phyloP scores from a whole-genome alignment of 225 moss, liverwort and hornwort genomes.

The Antitrichia curtipendula region DNA sequence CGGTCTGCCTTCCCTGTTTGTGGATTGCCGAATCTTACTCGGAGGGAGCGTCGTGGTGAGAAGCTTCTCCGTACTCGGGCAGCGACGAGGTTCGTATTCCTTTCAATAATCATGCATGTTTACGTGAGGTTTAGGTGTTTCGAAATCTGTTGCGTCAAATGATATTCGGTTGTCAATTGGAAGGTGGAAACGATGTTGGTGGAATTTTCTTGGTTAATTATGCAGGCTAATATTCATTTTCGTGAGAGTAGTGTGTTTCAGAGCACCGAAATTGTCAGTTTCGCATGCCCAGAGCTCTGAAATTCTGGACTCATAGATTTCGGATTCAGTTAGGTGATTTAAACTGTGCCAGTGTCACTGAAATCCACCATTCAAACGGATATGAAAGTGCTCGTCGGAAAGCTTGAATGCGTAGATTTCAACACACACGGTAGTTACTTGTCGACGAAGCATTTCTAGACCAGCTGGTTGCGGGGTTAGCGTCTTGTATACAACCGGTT shows the following conservation, averaged over 20 bases:
- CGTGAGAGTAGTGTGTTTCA: neutral
- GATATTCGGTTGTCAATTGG: neutral
- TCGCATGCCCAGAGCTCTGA: neutral
- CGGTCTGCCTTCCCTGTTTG: neutral
- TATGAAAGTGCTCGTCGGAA: neutral
- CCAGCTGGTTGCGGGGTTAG: neutral
- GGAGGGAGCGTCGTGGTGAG: neutral
- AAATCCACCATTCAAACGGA: neutral
- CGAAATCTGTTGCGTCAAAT: neutral
- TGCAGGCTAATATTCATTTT: neutral
- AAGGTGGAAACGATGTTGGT: neutral
- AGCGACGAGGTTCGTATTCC: conserved; percentile 19
- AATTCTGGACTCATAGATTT: neutral
- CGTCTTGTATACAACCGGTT: neutral
- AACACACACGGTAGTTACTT: neutral
- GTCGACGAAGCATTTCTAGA: neutral
- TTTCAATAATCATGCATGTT: neutral
- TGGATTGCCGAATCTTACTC: conserved; percentile 6
- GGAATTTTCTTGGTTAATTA: neutral
- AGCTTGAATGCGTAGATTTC: neutral
- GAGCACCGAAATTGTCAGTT: neutral
- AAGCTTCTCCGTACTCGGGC: neutral
- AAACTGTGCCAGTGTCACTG: neutral
- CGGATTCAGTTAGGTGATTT: neutral
- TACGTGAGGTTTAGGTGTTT: neutral